Evolutionary conservation across 176 grass and related monocot genomes (phyloP).

Genomic region (Eremochloa ophiuroides): DNA sequence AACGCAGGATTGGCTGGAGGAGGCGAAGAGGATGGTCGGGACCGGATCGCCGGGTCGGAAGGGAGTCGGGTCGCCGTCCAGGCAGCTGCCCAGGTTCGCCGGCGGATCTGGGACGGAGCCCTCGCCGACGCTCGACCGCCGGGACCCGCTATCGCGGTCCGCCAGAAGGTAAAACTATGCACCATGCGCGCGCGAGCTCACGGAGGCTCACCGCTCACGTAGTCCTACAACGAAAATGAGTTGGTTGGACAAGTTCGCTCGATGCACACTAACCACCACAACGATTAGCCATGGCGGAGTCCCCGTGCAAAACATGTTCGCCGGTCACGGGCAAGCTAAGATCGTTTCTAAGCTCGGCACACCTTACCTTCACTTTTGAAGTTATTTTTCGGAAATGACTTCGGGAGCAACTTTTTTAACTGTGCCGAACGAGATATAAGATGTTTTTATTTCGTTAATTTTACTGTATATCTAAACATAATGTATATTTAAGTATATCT

Average conservation of each 20-base stretch:
- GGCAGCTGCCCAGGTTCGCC: constrained; percentile 46
- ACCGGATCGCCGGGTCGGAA: constrained; percentile 36
- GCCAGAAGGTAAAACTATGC: constrained; percentile 43
- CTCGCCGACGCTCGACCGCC: constrained; percentile 46
- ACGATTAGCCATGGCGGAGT: neutral
- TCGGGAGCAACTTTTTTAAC: too few relatives aligned
- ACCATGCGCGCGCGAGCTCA: neutral
- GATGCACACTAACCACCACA: neutral
- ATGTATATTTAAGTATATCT: too few relatives aligned
- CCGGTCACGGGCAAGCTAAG: too few relatives aligned
- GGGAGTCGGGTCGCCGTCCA: constrained; percentile 38
- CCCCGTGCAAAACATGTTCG: neutral
- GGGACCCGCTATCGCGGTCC: constrained; percentile 63
- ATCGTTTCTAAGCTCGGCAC: too few relatives aligned
- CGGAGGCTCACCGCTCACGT: neutral
- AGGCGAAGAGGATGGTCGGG: constrained; percentile 53
- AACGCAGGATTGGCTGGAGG: constrained; percentile 67
- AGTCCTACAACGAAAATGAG: neutral
- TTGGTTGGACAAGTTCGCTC: neutral
- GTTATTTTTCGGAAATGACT: too few relatives aligned
- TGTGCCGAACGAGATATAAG: too few relatives aligned
- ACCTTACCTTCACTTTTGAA: too few relatives aligned
- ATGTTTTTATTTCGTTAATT: too few relatives aligned
- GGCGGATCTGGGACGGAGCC: constrained; percentile 24
- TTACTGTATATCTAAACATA: too few relatives aligned